phyloP scores from a whole-genome alignment of 148 eudicot genomes.

The Camellia granthamiana region DNA sequence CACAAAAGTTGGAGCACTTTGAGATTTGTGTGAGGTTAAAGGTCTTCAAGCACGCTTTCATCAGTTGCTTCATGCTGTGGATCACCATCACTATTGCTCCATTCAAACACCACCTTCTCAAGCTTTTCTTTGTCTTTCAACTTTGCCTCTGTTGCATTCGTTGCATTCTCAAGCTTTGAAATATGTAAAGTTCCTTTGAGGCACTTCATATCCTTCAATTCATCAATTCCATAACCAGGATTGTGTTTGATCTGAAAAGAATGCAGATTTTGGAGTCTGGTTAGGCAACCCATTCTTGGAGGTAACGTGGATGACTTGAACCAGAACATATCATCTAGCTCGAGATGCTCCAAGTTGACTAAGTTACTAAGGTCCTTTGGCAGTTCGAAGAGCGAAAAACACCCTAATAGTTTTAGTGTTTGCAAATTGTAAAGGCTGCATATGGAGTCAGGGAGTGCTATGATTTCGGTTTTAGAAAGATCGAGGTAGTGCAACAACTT shows the following conservation, averaged over 20 bases:
- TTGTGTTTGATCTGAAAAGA: slow-evolving; percentile 12
- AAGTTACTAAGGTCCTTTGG: slow-evolving; percentile 32
- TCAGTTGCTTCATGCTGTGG: slow-evolving; percentile 13
- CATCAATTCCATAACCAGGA: slow-evolving; percentile 21
- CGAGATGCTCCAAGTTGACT: slow-evolving; percentile 26
- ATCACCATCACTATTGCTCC: slow-evolving; percentile 18
- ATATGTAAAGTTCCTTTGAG: slow-evolving; percentile 19
- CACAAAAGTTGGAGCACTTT: slow-evolving; percentile 18
- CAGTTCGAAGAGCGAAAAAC: slow-evolving; percentile 30
- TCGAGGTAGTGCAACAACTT: slow-evolving; percentile 31
- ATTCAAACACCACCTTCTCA: slow-evolving; percentile 24
- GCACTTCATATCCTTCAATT: slow-evolving; percentile 19
- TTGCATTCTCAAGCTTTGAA: slow-evolving; percentile 22
- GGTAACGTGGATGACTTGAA: slow-evolving; percentile 27
- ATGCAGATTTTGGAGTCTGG: slow-evolving; percentile 20
- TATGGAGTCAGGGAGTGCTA: slow-evolving; percentile 27
- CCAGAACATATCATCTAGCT: slow-evolving; percentile 40
- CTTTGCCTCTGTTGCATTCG: slow-evolving; percentile 20
- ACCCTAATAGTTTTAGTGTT: slow-evolving; percentile 27
- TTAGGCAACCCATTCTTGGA: slow-evolving; percentile 22
- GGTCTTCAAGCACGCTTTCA: slow-evolving; percentile 28
- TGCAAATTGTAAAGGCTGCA: slow-evolving; percentile 33
- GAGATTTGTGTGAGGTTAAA: slow-evolving; percentile 27
- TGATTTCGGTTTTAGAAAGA: slow-evolving; percentile 29
- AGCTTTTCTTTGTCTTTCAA: slow-evolving; percentile 23